phyloP scores from a whole-genome alignment of 352 stramenopile species.

The Lagenidium sp. region DNA sequence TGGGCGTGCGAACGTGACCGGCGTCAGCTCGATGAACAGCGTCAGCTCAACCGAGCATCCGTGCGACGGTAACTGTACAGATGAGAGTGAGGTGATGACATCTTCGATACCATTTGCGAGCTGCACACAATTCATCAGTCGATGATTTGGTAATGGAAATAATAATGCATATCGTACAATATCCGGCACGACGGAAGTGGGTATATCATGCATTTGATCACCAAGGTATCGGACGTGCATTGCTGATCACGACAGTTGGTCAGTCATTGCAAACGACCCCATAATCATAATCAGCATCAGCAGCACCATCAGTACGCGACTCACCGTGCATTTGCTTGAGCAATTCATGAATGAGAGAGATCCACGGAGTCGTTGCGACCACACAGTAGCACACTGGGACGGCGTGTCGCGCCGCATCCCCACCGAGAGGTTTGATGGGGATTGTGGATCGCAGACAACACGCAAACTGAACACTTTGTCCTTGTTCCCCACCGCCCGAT shows the following conservation, averaged over 20 bases:
- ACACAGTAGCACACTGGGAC: slow-evolving; percentile 15
- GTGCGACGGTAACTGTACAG: slow-evolving; percentile 2
- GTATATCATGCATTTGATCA: background rate
- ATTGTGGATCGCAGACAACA: slow-evolving; percentile 14
- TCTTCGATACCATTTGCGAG: slow-evolving; percentile 10
- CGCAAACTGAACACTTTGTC: slow-evolving; percentile 18
- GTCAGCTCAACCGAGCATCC: background rate
- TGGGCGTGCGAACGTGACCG: slow-evolving; percentile 1
- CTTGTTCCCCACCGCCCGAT: slow-evolving; percentile 15
- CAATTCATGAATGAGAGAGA: slow-evolving; percentile 11
- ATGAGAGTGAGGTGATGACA: slow-evolving; percentile 2
- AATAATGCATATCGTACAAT: too few relatives aligned
- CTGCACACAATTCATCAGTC: background rate
- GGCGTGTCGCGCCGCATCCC: background rate
- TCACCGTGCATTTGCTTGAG: too few relatives aligned
- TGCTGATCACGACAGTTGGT: too few relatives aligned
- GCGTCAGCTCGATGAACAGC: background rate
- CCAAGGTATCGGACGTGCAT: too few relatives aligned
- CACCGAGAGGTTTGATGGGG: background rate
- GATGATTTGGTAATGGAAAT: too few relatives aligned
- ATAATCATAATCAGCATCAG: too few relatives aligned
- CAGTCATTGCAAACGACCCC: too few relatives aligned
- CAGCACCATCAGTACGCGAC: background rate
- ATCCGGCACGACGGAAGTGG: slow-evolving; percentile 12
- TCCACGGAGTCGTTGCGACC: slow-evolving; percentile 9